phyloP scores from a whole-genome alignment of 805 yeast genomes.

The Candida chilensis region DNA sequence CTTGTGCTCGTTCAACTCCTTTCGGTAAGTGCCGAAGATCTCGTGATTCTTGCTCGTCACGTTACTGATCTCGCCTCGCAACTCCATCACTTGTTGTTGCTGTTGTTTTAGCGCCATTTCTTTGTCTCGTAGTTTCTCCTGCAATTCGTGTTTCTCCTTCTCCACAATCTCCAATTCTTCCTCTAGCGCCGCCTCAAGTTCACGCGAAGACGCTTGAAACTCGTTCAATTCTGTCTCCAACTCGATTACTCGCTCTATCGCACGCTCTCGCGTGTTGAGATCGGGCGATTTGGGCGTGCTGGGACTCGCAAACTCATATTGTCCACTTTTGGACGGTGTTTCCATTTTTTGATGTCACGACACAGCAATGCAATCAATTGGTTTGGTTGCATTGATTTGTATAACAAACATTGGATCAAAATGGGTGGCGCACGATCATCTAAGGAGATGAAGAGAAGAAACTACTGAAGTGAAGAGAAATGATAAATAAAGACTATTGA shows the following conservation, averaged over 20 bases:
- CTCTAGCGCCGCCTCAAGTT: constrained; percentile 35
- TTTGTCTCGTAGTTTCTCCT: constrained; percentile 6
- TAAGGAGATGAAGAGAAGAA: too few species aligned
- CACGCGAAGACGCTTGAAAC: constrained; percentile 31
- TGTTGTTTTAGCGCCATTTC: constrained; percentile 7
- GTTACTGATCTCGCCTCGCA: constrained; percentile 10
- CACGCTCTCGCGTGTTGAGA: constrained; percentile 7
- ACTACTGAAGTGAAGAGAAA: too few species aligned
- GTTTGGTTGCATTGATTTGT: too few species aligned
- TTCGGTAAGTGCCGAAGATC: constrained; percentile 8
- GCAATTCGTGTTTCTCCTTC: constrained; percentile 9
- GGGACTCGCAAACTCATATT: not conserved
- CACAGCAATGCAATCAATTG: too few species aligned
- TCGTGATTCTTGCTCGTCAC: constrained; percentile 13
- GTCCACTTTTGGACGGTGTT: not conserved
- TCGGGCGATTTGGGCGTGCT: not conserved
- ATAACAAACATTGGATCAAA: too few species aligned
- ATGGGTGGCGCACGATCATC: too few species aligned
- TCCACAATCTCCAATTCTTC: constrained; percentile 26
- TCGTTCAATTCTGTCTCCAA: constrained; percentile 31
- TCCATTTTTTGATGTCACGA: too few species aligned
- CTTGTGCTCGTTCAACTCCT: constrained; percentile 13
- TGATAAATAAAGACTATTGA: too few species aligned
- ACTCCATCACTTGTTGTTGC: not conserved
- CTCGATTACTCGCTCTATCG: constrained; percentile 24